Evolutionary conservation across 169 alveolate species (phyloP).

Genomic region (Haemoproteus tartakovskyi): DNA sequence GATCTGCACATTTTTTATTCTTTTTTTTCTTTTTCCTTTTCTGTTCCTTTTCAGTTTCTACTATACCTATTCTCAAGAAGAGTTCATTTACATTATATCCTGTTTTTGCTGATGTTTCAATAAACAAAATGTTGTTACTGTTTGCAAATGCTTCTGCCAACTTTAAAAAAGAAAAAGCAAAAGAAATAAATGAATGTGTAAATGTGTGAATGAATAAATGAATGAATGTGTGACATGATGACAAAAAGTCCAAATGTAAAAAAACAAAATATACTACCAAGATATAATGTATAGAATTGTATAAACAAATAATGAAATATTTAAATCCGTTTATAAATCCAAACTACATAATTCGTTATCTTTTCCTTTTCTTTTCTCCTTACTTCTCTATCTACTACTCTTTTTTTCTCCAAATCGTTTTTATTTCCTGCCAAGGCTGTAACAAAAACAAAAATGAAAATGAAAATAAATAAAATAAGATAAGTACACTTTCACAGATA

Average conservation of each 20-base stretch:
- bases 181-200: not conserved
- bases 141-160: constrained; percentile 83
- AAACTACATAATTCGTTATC: not conserved
- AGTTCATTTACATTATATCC: constrained; percentile 87
- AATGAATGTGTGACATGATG: not conserved
- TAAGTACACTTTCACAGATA: not conserved
- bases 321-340: not conserved
- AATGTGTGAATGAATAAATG: constrained; percentile 1
- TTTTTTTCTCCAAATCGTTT: constrained; percentile 81
- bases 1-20: not conserved
- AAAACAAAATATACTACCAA: too few relatives aligned
- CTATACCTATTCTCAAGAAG: constrained; percentile 80
- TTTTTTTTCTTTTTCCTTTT: too few relatives aligned
- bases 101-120: constrained; percentile 91
- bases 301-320: not conserved
- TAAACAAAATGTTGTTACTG: constrained; percentile 83
- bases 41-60: too few relatives aligned
- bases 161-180: constrained; percentile 17
- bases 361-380: constrained; percentile 21
- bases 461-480: not conserved
- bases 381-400: constrained; percentile 84
- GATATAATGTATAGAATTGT: too few relatives aligned
- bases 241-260: not conserved
- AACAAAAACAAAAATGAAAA: not conserved
- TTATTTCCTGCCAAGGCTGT: constrained; percentile 89